phyloP scores from a whole-genome alignment of 75 land plant species.

The Picea glauca region DNA sequence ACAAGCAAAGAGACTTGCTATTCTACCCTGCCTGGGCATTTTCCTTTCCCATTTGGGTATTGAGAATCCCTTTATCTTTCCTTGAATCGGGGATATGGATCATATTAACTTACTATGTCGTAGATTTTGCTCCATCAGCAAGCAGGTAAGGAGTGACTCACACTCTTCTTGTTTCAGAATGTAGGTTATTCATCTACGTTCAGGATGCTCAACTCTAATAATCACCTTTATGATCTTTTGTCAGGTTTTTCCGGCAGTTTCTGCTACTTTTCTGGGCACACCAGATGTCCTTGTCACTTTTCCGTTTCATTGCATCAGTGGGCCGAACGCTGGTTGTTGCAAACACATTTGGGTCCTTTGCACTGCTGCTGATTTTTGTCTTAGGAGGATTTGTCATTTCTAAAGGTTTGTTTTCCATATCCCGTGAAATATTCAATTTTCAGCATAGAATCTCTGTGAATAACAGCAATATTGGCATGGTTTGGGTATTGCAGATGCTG shows the following conservation, averaged over 20 bases:
- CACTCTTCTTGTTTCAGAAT: slow-evolving; percentile 6
- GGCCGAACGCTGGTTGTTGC: slow-evolving; percentile 75
- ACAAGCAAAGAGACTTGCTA: slow-evolving; percentile 79
- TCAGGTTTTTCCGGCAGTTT: slow-evolving; percentile 72
- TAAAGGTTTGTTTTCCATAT: slow-evolving; percentile 14
- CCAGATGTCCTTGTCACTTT: slow-evolving; percentile 74
- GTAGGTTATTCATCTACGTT: not conserved
- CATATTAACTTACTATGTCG: slow-evolving; percentile 53
- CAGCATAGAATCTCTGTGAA: not conserved
- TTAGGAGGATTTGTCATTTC: slow-evolving; percentile 69
- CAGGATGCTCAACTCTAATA: not conserved
- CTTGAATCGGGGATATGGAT: slow-evolving; percentile 66
- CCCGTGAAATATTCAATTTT: not conserved
- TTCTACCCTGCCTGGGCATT: slow-evolving; percentile 87
- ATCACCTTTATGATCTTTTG: not conserved
- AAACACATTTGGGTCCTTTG: slow-evolving; percentile 74
- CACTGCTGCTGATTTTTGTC: slow-evolving; percentile 44
- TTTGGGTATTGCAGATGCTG: slow-evolving; percentile 38
- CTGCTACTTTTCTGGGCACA: slow-evolving; percentile 56
- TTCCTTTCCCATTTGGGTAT: slow-evolving; percentile 58
- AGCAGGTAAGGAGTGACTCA: slow-evolving; percentile 38
- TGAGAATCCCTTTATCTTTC: slow-evolving; percentile 58
- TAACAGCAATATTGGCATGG: not conserved
- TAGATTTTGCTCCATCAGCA: slow-evolving; percentile 64
- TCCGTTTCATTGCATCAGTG: slow-evolving; percentile 66